Evolutionary conservation across 441 rosid species (phyloP).

Genomic region (Flueggea neowawraea): DNA sequence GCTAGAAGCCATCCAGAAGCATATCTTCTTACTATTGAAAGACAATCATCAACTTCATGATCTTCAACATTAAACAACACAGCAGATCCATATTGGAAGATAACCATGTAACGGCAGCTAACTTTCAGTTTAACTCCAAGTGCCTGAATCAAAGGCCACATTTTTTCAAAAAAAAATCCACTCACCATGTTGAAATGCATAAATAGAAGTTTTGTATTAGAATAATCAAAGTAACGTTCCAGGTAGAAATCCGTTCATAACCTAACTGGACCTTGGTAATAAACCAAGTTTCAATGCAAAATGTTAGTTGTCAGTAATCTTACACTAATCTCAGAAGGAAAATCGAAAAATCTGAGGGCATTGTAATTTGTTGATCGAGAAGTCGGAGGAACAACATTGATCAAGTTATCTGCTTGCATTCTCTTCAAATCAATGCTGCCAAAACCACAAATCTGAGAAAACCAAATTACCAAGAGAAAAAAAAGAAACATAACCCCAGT

Average conservation of each 20-base stretch:
- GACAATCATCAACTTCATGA: conserved; percentile 59
- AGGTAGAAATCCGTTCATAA: too few species aligned
- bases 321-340: conserved; percentile 64
- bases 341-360: conserved; percentile 68
- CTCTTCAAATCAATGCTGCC: conserved; percentile 96
- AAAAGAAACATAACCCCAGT: conserved; percentile 19
- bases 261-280: too few species aligned
- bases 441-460: conserved; percentile 84
- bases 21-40: conserved; percentile 62
- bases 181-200: neutral
- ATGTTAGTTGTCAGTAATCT: conserved; percentile 31
- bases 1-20: conserved; percentile 81
- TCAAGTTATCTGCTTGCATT: conserved; percentile 87
- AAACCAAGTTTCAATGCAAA: neutral
- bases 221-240: too few species aligned
- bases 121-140: conserved; percentile 42
- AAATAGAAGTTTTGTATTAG: neutral
- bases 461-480: conserved; percentile 30
- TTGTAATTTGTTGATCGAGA: conserved; percentile 89
- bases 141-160: conserved; percentile 31
- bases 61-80: conserved; percentile 88
- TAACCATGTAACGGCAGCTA: conserved; percentile 63
- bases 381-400: conserved; percentile 74
- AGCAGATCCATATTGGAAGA: conserved; percentile 91
- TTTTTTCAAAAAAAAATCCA: neutral